phyloP scores from a whole-genome alignment of 1,139 yeast genomes.

The Yamadazyma friedrichii region DNA sequence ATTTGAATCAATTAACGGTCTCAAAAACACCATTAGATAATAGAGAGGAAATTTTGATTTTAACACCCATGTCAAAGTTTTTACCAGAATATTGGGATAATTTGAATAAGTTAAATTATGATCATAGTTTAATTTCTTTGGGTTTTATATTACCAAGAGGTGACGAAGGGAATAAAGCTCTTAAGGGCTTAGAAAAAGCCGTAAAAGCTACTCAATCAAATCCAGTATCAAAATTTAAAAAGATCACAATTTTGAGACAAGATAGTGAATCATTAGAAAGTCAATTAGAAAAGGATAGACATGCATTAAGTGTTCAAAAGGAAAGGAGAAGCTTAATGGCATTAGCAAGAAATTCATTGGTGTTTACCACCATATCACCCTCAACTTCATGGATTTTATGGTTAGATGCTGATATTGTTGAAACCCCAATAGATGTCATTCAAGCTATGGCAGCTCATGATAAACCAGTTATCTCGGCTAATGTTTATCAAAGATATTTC shows the following conservation, averaged over 20 bases:
- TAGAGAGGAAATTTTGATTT: slow-evolving; percentile 76
- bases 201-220: slow-evolving; percentile 61
- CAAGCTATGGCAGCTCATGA: slow-evolving; percentile 88
- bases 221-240: slow-evolving; percentile 62
- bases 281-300: slow-evolving; percentile 77
- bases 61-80: slow-evolving; percentile 88
- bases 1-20: slow-evolving; percentile 72
- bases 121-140: slow-evolving; percentile 77
- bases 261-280: slow-evolving; percentile 73
- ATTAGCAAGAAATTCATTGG: slow-evolving; percentile 83
- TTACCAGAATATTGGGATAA: slow-evolving; percentile 87
- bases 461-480: slow-evolving; percentile 85
- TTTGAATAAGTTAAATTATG: slow-evolving; percentile 69
- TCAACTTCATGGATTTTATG: slow-evolving; percentile 93
- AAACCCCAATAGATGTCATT: slow-evolving; percentile 75
- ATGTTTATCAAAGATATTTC: slow-evolving; percentile 80
- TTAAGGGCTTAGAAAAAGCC: slow-evolving; percentile 67
- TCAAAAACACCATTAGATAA: slow-evolving; percentile 69
- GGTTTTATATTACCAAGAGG: slow-evolving; percentile 90
- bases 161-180: slow-evolving; percentile 74
- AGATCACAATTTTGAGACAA: slow-evolving; percentile 85
- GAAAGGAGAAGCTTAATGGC: slow-evolving; percentile 91
- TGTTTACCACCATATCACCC: slow-evolving; percentile 88
- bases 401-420: slow-evolving; percentile 93
- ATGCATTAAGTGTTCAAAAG: slow-evolving; percentile 73